Base-by-base conservation (phyloP, 371 early-diverging fungal genomes). In the Smittium culicis region DNA sequence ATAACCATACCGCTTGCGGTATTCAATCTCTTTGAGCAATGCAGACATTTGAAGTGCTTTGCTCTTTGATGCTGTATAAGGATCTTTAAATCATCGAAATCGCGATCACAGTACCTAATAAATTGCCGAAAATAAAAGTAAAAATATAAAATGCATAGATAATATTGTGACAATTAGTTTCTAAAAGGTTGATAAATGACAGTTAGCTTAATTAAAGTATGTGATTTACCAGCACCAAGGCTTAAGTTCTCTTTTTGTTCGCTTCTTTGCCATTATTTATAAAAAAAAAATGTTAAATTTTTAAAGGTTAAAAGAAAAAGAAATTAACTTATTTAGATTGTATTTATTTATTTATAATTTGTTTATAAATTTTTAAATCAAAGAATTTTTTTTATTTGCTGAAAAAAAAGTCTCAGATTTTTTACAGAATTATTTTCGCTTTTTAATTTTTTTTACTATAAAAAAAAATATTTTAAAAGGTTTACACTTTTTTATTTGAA, bases 1-100 rank as follows among this genome's bases (percentile, higher is more conserved):
- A 93, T 86, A 2, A 83, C 88, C 86, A 96, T 86, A 67, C 94
- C 96, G 69, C 88, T 87, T 0, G 92, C 93, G 1, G 94, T 91
- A 80, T 88, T 92, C 57, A 94, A 82, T 69, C 87, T 86, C 73
- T 92, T 92, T 69, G 77, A 73, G 74, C 97, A 97, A 25, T 80
- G 77, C 61, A 75, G 80, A 75, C 97, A 94, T 72, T 93, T 92
- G 82, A 93, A 94, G 75, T 94, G 94, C 73, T 91, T 90, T 31
- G 92, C 92, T 81, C 86, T 81, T 75, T 95, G 93, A 77, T 96
- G 95, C 66, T 87, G 83, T 35, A 96, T 87, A 65, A 97, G 81
- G 11, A 93, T 88, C 73, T 92, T 93, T 68, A 94, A 94, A 75
- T 94, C 94, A 65, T 94, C 94, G 75, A 97, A 97, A 66, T 93